A percentile compares a stretch with the other conserved stretches of the same genome.
Conservation (phyloP, 2,329 filamentous ascomycete species). For the Penicillium italicum region DNA sequence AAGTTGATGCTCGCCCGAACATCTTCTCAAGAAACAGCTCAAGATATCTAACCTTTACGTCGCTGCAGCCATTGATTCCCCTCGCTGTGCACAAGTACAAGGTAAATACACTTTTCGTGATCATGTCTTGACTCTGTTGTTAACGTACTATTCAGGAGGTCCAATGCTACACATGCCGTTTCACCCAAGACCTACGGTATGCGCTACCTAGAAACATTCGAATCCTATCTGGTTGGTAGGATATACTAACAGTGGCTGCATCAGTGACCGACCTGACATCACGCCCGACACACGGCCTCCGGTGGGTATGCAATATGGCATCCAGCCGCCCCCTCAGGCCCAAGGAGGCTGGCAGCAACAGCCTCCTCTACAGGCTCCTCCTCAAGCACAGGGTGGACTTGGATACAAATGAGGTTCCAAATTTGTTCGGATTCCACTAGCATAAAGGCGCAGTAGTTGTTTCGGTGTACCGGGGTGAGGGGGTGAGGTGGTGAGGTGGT, state of each 20-base stretch:
- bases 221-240: background rate
- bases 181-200: conserved; percentile 38
- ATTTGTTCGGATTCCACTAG: background rate
- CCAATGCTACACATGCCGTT: conserved; percentile 38
- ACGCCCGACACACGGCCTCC: conserved; percentile 37
- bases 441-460: background rate
- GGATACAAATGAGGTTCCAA: conserved; percentile 5
- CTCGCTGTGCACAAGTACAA: conserved; percentile 40
- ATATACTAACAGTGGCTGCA: background rate
- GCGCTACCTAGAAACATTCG: background rate
- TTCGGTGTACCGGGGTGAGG: no score
- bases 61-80: conserved; percentile 37
- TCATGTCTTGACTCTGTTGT: background rate
- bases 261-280: conserved; percentile 38
- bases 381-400: conserved; percentile 19
- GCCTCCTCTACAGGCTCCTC: conserved; percentile 14
- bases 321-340: conserved; percentile 25
- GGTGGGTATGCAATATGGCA: conserved; percentile 25
- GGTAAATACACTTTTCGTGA: conserved; percentile 17
- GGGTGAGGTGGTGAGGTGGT: background rate
- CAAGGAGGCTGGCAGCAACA: conserved; percentile 14
- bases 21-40: background rate
- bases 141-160: conserved; percentile 31
- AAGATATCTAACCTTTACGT: conserved; percentile 10
- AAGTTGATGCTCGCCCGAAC: conserved; percentile 13